These are phyloP conservation scores for Clavispora carvajalis DNA, from an alignment of 805 yeast species.

Conservation along the genomic window DNA sequence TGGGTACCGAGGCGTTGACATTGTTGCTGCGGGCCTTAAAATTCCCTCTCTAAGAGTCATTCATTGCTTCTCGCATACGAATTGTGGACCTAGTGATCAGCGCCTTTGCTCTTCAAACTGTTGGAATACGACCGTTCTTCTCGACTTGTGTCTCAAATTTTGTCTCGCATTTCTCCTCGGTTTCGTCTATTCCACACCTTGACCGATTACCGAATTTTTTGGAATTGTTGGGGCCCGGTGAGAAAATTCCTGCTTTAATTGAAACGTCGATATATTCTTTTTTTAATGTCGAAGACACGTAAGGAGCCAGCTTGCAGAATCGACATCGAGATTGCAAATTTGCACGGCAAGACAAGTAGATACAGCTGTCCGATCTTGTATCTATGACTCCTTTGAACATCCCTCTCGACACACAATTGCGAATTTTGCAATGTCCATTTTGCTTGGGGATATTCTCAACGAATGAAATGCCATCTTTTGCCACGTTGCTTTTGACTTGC, in stretches of 20 bases:
- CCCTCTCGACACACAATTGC: slow-evolving; percentile 6
- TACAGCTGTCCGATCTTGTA: slow-evolving; percentile 17
- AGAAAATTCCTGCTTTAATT: neutral
- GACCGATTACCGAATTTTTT: neutral
- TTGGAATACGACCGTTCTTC: slow-evolving; percentile 5
- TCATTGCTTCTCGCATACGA: slow-evolving; percentile 2
- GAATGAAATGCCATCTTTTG: neutral
- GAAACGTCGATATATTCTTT: neutral
- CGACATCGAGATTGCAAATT: slow-evolving; percentile 8
- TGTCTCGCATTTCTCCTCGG: neutral
- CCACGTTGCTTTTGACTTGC: neutral
- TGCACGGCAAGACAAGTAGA: slow-evolving; percentile 9
- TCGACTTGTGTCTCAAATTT: too few species aligned
- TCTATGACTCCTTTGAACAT: slow-evolving; percentile 18
- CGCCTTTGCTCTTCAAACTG: slow-evolving; percentile 9
- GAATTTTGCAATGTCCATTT: neutral
- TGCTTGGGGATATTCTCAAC: neutral
- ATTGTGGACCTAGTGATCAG: slow-evolving; percentile 7
- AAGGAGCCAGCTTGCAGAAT: slow-evolving; percentile 12
- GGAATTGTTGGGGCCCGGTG: neutral
- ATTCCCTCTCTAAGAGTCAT: neutral
- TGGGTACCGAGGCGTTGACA: too few species aligned
- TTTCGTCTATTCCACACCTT: neutral
- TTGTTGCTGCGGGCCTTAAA: neutral
- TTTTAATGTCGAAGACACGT: slow-evolving; percentile 10